phyloP scores from a whole-genome alignment of 768 basidiomycete genomes.

The Mrakia hoshinonis region DNA sequence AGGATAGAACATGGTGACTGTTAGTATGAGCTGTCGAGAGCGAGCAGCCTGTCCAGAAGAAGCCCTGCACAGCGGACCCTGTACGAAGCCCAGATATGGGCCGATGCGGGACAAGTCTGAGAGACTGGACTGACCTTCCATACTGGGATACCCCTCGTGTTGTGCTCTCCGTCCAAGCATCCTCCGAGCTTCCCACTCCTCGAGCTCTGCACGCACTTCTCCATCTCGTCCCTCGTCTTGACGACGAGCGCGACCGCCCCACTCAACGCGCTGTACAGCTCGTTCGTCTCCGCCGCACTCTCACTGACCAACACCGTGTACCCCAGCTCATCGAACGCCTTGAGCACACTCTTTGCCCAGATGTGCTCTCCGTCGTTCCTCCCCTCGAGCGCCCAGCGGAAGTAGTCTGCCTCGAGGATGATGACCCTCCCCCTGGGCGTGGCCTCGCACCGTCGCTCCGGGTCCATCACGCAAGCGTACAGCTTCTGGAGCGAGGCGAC shows the following conservation, averaged over 20 bases:
- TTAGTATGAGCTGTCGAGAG: neutral
- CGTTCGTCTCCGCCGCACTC: slow-evolving; percentile 22
- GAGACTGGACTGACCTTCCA: slow-evolving; percentile 19
- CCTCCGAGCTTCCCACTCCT: slow-evolving; percentile 3
- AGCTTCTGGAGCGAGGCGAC: slow-evolving; percentile 10
- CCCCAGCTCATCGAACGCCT: slow-evolving; percentile 11
- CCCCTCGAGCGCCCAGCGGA: slow-evolving; percentile 18
- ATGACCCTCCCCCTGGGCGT: slow-evolving; percentile 15
- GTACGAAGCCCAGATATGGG: too few relatives aligned
- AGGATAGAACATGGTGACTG: neutral
- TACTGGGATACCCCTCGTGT: slow-evolving; percentile 24
- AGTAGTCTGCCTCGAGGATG: slow-evolving; percentile 28
- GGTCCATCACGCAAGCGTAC: slow-evolving; percentile 15
- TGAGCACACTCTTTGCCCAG: slow-evolving; percentile 22
- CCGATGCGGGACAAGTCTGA: too few relatives aligned
- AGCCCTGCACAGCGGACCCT: too few relatives aligned
- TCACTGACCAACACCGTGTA: slow-evolving; percentile 25
- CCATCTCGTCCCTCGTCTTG: slow-evolving; percentile 88
- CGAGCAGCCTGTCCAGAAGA: too few relatives aligned
- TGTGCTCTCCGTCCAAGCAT: slow-evolving; percentile 19
- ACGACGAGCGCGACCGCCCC: slow-evolving; percentile 23
- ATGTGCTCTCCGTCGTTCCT: slow-evolving; percentile 24
- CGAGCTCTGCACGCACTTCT: slow-evolving; percentile 60
- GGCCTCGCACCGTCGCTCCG: slow-evolving; percentile 4
- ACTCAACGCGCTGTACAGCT: slow-evolving; percentile 15